phyloP scores from a whole-genome alignment of 2,329 filamentous ascomycete genomes.

The Paecilomyces niveus region DNA sequence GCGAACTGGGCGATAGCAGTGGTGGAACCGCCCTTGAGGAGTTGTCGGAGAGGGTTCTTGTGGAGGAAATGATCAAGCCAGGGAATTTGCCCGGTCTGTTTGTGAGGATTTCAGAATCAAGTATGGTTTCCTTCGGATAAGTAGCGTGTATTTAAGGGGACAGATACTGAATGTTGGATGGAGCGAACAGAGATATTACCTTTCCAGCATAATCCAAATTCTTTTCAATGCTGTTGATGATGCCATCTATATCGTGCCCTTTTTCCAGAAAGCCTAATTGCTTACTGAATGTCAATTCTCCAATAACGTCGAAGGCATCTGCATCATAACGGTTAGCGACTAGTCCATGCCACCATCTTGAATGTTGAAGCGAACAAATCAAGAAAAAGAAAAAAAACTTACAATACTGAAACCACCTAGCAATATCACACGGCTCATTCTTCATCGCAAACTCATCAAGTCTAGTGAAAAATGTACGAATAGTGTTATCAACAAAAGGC shows the following conservation, averaged over 20 bases:
- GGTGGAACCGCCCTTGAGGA: conserved; percentile 12
- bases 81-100: conserved; percentile 25
- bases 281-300: conserved; percentile 27
- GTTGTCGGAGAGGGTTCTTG: conserved; percentile 23
- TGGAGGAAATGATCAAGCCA: conserved; percentile 28
- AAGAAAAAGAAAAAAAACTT: neutral
- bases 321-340: neutral
- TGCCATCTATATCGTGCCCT: conserved; percentile 23
- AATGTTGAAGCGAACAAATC: neutral
- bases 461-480: conserved; percentile 15
- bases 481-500: conserved; percentile 29
- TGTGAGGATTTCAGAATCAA: neutral
- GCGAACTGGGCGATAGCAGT: conserved; percentile 16
- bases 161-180: neutral
- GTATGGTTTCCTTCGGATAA: neutral
- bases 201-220: conserved; percentile 19
- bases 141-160: neutral
- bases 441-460: conserved; percentile 18
- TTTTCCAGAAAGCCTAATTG: conserved; percentile 27
- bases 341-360: neutral
- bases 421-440: conserved; percentile 19
- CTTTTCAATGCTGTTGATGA: conserved; percentile 21
- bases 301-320: conserved; percentile 30
- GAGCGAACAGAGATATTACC: conserved; percentile 3
- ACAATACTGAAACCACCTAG: conserved; percentile 26